Conservation (phyloP, 148 eudicot species). For the Diospyros lotus region DNA sequence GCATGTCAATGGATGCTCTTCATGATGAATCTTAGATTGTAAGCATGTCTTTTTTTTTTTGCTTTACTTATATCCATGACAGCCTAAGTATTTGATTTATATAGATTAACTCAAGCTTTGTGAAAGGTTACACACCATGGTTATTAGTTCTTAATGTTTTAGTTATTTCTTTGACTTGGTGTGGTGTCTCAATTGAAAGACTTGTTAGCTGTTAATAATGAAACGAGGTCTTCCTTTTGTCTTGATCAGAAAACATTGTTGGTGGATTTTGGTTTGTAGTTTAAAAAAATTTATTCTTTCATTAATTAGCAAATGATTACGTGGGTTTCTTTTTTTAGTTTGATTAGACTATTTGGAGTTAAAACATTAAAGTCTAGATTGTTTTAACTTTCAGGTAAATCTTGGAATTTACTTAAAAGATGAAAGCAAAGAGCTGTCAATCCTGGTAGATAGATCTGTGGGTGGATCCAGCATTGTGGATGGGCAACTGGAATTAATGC, state of each 20-base stretch:
- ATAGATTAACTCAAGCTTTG: neutral
- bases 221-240: neutral
- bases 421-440: conserved; percentile 60
- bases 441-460: conserved; percentile 91
- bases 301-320: neutral
- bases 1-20: neutral
- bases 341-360: neutral
- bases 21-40: neutral
- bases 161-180: neutral
- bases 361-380: neutral
- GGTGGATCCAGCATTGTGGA: conserved; percentile 91
- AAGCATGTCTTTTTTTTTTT: no score
- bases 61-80: neutral
- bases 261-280: neutral
- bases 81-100: neutral
- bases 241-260: neutral
- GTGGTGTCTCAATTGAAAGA: neutral
- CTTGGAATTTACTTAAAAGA: conserved; percentile 86
- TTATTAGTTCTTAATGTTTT: neutral
- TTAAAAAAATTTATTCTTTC: neutral
- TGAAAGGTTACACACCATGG: neutral
- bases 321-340: neutral
- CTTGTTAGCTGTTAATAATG: neutral
- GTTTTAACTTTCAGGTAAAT: conserved; percentile 54
- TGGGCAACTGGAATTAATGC: conserved; percentile 95